Base-by-base conservation (phyloP, 2,329 filamentous ascomycete species). In the Ophiocordyceps camponoti-floridani region DNA sequence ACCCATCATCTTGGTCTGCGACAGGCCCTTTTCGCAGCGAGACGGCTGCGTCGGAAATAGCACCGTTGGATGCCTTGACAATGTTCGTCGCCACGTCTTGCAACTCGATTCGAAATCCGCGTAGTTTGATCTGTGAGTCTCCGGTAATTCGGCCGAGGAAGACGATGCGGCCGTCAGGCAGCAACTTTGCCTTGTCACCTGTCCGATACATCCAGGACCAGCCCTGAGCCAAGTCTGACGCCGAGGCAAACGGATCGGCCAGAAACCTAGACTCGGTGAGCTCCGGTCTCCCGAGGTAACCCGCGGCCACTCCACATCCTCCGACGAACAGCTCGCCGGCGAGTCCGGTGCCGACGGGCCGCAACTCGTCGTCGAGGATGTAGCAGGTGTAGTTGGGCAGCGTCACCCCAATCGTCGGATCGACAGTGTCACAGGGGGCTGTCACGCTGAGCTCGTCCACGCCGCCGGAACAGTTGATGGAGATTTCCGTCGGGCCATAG, bases 211-310 rank as follows among this genome's bases (percentile, higher is more conserved):
- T 67, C 37, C 58, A 47, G 37, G 62, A 62, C 47, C 57, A 53
- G 2, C 54, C 51, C 2, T 47, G 41, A 19, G 46, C 31, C 31
- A 40, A 31, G 2, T 49, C 51, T 3, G 57, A 60, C 18, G 53
- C 46, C 2, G 49, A 48, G 7, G 52, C 51, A 47, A 55, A 53
- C 1, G 49, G 49, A 16, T 50, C 49, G 31, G 43, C 40, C 31
- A 53, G 43, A 42, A 53, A 49, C 26, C 45, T 86, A 13, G 65
- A 60, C 0, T 63, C 58, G 1, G 78, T 82, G 42, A 81, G 61
- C 55, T 54, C 48, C 0, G 55, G 53, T 6, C 47, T 45, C 37
- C 58, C 52, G 13, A 69, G 49, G 48, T 70, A 70, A 3, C 66
- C 66, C 1, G 46, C 46, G 4, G 58, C 52, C 12, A 70, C 60